Evolutionary conservation across 805 yeast genomes (phyloP), one percentile per base, ranked within the genome.

Genomic region (Saccharomycopsis sp.): DNA sequence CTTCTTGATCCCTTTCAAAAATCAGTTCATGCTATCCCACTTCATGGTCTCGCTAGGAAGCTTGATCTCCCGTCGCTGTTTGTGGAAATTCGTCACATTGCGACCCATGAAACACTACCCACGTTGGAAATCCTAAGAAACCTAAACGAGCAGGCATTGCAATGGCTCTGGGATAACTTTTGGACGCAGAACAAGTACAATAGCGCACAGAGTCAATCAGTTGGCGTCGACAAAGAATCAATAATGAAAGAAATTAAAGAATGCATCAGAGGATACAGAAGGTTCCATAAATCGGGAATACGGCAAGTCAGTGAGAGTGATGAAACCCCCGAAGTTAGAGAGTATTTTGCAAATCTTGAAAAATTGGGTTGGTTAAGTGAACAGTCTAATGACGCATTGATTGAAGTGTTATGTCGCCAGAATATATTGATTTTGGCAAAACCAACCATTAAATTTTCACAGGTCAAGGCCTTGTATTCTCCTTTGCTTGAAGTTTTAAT

Each of bases 51-150:
- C 20, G 97, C 97, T 0, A 72, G 66, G 43, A 71, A 72, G 36
- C 62, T 85, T 19, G 73, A 75, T 1, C 65, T 93, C 20, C 96
- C 97, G 0, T 69, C 80, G 26, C 74, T 74, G 56, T 87, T 93
- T 61, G 98, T 93, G 1, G 98, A 93, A 56, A 58, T 87, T 24
- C 70, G 98, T 45, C 97, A 93, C 60, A 74, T 77, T 55, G 89
- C 94, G 3, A 90, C 98, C 0, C 98, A 93, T 60, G 97, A 90
- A 55, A 66, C 68, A 14, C 61, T 93, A 21, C 96, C 97, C 1
- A 70, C 82, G 26, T 54, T 86, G 34, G 77, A 73, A 33, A 69
- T 84, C 62, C 66, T 89, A n/a, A 67, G 94, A 31, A 57, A 66
- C n/a, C 74, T 80, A 11, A 63, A 77, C 1, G 56, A 61, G 3